Conservation (phyloP, 345 rosid species). For the Raphanus sativus region DNA sequence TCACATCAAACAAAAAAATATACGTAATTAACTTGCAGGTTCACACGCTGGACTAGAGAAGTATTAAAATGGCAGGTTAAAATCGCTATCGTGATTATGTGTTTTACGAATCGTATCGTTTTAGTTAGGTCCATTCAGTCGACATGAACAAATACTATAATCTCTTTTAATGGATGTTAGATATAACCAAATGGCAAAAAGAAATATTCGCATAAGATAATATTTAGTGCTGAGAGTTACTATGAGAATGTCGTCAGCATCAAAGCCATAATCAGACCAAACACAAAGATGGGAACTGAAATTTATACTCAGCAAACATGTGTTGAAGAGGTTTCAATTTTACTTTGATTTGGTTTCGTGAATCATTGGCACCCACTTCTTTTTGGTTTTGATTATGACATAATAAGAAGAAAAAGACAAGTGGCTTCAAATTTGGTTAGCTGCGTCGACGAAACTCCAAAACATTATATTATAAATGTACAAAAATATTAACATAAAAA, state of each 20-base stretch:
- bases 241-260: not conserved
- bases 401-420: not conserved
- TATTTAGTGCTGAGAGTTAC: not conserved
- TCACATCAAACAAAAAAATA: not conserved
- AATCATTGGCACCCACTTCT: not conserved
- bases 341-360: not conserved
- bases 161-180: not conserved
- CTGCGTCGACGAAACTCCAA: not conserved
- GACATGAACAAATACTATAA: not conserved
- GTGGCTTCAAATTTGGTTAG: not conserved
- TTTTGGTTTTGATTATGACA: not conserved
- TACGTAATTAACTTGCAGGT: constrained; percentile 1
- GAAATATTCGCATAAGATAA: not conserved
- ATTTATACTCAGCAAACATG: not conserved
- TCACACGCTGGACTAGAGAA: not conserved
- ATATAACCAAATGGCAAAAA: not conserved
- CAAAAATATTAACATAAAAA: not conserved
- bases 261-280: not conserved
- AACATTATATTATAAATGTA: not conserved
- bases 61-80: not conserved
- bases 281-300: not conserved
- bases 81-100: constrained; percentile 12
- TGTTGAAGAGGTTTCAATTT: not conserved
- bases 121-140: constrained; percentile 10
- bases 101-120: not conserved